phyloP scores from a whole-genome alignment of 352 stramenopile species.

The Phytophthora boehmeriae region DNA sequence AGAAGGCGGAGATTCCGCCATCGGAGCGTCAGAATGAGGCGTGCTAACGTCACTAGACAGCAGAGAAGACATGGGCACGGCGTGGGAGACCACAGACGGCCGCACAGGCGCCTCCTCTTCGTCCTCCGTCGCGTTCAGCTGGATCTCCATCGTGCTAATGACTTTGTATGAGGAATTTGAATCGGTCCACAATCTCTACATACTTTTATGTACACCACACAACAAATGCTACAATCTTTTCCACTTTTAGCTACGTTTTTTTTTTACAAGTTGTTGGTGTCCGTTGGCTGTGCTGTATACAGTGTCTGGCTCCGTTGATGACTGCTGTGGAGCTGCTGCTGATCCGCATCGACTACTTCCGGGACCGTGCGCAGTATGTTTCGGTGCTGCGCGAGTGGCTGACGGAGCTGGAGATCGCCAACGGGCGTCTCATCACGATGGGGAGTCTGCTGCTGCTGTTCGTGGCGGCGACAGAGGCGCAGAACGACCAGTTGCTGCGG shows the following conservation, averaged over 20 bases:
- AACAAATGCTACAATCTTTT: too few species aligned
- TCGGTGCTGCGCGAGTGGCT: slow-evolving; percentile 65
- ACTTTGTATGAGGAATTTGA: too few species aligned
- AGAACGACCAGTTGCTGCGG: slow-evolving; percentile 50
- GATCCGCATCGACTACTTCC: slow-evolving; percentile 76
- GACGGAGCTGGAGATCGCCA: slow-evolving; percentile 43
- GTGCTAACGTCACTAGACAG: slow-evolving; percentile 43
- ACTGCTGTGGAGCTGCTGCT: slow-evolving; percentile 57
- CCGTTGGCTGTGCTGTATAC: too few species aligned
- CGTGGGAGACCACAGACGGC: slow-evolving; percentile 17
- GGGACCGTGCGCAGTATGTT: slow-evolving; percentile 63
- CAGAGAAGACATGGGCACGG: slow-evolving; percentile 46
- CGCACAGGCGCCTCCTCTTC: slow-evolving; percentile 26
- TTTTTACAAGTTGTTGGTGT: neutral
- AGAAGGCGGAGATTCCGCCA: neutral
- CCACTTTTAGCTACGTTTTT: too few species aligned
- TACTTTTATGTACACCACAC: too few species aligned
- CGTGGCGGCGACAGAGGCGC: slow-evolving; percentile 42
- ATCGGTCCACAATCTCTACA: too few species aligned
- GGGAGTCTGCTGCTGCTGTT: slow-evolving; percentile 70
- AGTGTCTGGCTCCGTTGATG: too few species aligned
- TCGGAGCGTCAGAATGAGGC: slow-evolving; percentile 1
- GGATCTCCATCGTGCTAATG: slow-evolving; percentile 51
- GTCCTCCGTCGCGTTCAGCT: slow-evolving; percentile 44
- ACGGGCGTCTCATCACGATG: slow-evolving; percentile 69